Conservation (phyloP, 257 asterid species). For the Dorcoceras hygrometricum region DNA sequence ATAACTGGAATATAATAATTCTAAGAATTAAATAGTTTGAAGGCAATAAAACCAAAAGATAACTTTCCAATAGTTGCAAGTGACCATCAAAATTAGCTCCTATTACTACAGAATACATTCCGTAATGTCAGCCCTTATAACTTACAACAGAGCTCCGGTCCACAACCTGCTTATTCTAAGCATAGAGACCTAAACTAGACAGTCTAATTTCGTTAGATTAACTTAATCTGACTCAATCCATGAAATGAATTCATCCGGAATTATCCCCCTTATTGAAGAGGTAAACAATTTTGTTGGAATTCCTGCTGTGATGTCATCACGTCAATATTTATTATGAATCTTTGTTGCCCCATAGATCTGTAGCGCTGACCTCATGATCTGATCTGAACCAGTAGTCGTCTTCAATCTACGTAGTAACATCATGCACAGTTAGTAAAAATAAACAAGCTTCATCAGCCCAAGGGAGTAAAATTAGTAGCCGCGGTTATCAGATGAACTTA, state of each 20-base stretch:
- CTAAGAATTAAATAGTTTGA: too few relatives aligned
- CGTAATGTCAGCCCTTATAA: not conserved
- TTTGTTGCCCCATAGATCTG: slow-evolving; percentile 60
- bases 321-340: slow-evolving; percentile 23
- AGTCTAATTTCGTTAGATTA: not conserved
- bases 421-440: not conserved
- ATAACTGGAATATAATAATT: not conserved
- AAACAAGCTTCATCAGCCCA: not conserved
- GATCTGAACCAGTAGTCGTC: slow-evolving; percentile 77
- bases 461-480: not conserved
- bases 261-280: too few relatives aligned
- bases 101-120: not conserved
- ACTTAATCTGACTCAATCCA: not conserved
- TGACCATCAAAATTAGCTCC: not conserved
- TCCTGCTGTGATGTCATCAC: slow-evolving; percentile 12
- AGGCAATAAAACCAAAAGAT: not conserved
- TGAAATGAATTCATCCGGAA: too few relatives aligned
- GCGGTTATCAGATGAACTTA: slow-evolving; percentile 35
- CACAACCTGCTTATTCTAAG: not conserved
- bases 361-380: slow-evolving; percentile 40
- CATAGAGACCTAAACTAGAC: too few relatives aligned
- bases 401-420: slow-evolving; percentile 41
- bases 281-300: not conserved
- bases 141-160: not conserved
- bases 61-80: not conserved